Conservation (phyloP, 2,329 filamentous ascomycete genomes). For the Pseudophaeomoniella oleicola region DNA sequence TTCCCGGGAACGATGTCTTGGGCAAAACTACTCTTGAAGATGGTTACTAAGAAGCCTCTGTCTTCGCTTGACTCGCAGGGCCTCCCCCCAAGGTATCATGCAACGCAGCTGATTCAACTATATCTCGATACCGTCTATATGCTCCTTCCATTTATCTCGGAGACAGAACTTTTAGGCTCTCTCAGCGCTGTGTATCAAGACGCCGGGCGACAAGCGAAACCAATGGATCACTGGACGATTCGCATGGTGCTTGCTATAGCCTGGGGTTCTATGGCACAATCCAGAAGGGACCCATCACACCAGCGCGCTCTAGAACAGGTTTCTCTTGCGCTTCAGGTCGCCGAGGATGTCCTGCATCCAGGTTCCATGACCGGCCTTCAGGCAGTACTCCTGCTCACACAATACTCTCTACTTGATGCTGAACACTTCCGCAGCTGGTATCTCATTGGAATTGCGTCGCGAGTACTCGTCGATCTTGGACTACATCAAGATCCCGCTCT, state of each 20-base stretch:
- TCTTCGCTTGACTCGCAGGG: slow-evolving; percentile 34
- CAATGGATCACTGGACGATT: slow-evolving; percentile 69
- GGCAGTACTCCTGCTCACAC: slow-evolving; percentile 68
- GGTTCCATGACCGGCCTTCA: slow-evolving; percentile 78
- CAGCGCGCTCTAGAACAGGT: slow-evolving; percentile 46
- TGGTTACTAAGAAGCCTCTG: slow-evolving; percentile 58
- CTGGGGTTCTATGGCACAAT: slow-evolving; percentile 56
- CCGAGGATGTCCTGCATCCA: slow-evolving; percentile 70
- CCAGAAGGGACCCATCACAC: slow-evolving; percentile 48
- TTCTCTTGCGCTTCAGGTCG: slow-evolving; percentile 55
- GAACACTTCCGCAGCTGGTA: slow-evolving; percentile 91
- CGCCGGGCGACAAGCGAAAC: slow-evolving; percentile 44
- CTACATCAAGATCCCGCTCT: slow-evolving; percentile 81
- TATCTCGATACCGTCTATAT: slow-evolving; percentile 74
- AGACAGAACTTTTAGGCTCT: slow-evolving; percentile 61
- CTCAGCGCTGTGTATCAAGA: slow-evolving; percentile 71
- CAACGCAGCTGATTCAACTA: slow-evolving; percentile 58
- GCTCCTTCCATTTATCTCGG: slow-evolving; percentile 69
- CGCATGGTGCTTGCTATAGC: slow-evolving; percentile 83
- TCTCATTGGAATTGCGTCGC: slow-evolving; percentile 74
- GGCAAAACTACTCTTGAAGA: slow-evolving; percentile 73
- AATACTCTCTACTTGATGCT: slow-evolving; percentile 83
- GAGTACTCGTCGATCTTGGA: slow-evolving; percentile 77
- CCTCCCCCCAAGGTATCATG: slow-evolving; percentile 58
- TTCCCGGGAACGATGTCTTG: slow-evolving; percentile 85